Evolutionary conservation across 2,329 filamentous ascomycete genomes (phyloP).

Genomic region (Pseudogymnoascus sp.): DNA sequence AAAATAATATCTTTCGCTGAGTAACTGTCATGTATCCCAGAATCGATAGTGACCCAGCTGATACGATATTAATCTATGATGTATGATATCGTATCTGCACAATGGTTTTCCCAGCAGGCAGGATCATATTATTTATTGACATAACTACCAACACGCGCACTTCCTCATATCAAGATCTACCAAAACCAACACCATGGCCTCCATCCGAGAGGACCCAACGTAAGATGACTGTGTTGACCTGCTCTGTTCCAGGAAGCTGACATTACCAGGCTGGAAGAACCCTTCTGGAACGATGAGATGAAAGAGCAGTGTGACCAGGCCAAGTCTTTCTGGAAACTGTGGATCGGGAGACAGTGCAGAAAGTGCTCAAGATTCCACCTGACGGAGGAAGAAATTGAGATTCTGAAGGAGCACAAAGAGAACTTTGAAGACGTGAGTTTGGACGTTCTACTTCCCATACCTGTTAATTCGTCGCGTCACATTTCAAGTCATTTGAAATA

Average conservation of each 20-base stretch:
- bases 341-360: neutral
- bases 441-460: neutral
- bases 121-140: neutral
- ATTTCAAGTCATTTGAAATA: neutral
- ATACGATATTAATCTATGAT: neutral
- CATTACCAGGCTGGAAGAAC: neutral
- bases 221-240: neutral
- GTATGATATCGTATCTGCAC: neutral
- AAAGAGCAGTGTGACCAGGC: neutral
- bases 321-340: conserved; percentile 4
- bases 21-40: neutral
- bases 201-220: neutral
- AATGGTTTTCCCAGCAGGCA: neutral
- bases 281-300: conserved; percentile 1
- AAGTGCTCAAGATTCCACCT: neutral
- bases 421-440: neutral
- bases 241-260: neutral
- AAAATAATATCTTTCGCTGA: neutral
- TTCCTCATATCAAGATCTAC: neutral
- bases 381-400: neutral
- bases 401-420: neutral
- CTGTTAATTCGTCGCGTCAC: neutral
- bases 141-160: neutral
- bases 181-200: neutral
- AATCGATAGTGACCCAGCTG: neutral